phyloP scores from a whole-genome alignment of 768 basidiomycete genomes.

The Solioccasus polychromus region DNA sequence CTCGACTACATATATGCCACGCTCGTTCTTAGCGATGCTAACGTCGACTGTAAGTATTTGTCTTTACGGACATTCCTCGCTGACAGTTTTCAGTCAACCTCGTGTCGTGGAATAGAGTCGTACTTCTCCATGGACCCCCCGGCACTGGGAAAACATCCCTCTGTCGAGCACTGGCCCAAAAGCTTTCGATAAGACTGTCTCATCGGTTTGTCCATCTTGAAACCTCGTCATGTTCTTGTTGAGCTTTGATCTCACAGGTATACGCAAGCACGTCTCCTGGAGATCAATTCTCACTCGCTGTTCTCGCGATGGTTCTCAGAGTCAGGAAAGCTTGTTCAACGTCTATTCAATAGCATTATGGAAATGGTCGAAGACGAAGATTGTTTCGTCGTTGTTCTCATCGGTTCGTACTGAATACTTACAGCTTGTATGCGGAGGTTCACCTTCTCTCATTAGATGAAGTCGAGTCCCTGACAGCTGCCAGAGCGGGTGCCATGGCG shows the following conservation, averaged over 20 bases:
- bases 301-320: constrained; percentile 99
- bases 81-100: constrained; percentile 62
- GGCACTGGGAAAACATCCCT: constrained; percentile 97
- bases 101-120: constrained; percentile 93
- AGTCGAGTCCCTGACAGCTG: constrained; percentile 93
- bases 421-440: constrained; percentile 5
- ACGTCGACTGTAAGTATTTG: constrained; percentile 67
- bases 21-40: constrained; percentile 84
- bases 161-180: constrained; percentile 93
- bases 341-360: constrained; percentile 82
- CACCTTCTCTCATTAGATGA: constrained; percentile 62
- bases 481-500: constrained; percentile 89
- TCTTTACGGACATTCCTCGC: constrained; percentile 1
- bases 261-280: constrained; percentile 80
- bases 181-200: constrained; percentile 86
- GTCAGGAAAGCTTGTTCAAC: constrained; percentile 95
- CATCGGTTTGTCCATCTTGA: constrained; percentile 53
- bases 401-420: constrained; percentile 60
- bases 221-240: background rate
- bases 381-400: constrained; percentile 89
- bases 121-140: constrained; percentile 93
- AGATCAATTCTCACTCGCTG: constrained; percentile 97
- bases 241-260: constrained; percentile 51
- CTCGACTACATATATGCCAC: constrained; percentile 96
- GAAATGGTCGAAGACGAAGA: constrained; percentile 92